Percentiles rank a stretch among this genome's conserved stretches.
phyloP scores from a whole-genome alignment of 2,329 filamentous ascomycete species.

The Aspergillus spinulosporus region DNA sequence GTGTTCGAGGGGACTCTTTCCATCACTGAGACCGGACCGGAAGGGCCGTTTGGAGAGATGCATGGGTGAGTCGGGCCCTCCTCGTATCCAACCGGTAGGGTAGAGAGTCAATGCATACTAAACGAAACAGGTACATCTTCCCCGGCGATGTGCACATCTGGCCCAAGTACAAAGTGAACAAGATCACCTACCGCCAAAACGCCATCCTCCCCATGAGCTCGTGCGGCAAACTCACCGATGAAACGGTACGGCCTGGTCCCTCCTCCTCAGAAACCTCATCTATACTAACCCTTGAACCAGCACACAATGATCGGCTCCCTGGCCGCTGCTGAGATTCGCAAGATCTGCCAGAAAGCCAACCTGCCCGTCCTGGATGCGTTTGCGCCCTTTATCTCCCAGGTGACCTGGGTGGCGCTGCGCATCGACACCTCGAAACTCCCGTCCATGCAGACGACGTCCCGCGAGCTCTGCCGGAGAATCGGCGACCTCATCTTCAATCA shows the following conservation, averaged over 20 bases:
- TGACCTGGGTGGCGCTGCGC: conserved; percentile 54
- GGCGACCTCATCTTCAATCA: conserved; percentile 46
- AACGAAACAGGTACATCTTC: conserved; percentile 22
- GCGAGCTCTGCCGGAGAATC: conserved; percentile 43
- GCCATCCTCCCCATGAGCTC: conserved; percentile 51
- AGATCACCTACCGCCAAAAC: conserved; percentile 51
- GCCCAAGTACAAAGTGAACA: conserved; percentile 48
- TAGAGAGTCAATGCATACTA: conserved; percentile 30
- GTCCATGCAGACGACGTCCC: conserved; percentile 52
- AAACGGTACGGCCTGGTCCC: conserved; percentile 25
- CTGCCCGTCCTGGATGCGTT: conserved; percentile 50
- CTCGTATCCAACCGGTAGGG: too few species aligned
- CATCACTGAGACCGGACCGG: conserved; percentile 42
- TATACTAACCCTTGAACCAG: conserved; percentile 11
- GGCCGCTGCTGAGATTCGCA: conserved; percentile 46
- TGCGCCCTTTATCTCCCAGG: conserved; percentile 49
- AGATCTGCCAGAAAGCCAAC: conserved; percentile 36
- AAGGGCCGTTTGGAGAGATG: conserved; percentile 55
- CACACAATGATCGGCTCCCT: conserved; percentile 47
- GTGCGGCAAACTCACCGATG: conserved; percentile 47
- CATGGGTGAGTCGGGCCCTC: conserved; percentile 45
- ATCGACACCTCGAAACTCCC: conserved; percentile 60
- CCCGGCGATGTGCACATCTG: conserved; percentile 8
- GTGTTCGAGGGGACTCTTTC: conserved; percentile 54
- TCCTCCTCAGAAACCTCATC: not conserved